Evolutionary conservation across 495 filamentous ascomycete genomes (phyloP), one percentile per base, ranked within the genome.

Genomic region (Podospora pseudopauciseta): DNA sequence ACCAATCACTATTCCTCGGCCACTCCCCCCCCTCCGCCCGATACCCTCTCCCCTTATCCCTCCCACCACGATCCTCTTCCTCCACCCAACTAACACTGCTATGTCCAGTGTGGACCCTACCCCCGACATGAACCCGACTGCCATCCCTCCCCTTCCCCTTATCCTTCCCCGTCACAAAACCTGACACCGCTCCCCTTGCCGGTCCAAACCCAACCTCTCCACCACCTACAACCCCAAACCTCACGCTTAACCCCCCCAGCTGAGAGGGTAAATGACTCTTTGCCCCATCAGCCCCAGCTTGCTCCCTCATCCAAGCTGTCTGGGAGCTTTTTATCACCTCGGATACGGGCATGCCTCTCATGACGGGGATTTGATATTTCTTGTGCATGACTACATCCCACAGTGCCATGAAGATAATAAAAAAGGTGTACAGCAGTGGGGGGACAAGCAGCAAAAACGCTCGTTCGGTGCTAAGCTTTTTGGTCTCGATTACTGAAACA

Each of bases 281-380:
- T 6, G 72, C 75, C 53, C 70, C 72, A 49, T 77, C 75, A 0
- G 71, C 65, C 3, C 57, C 72, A 0, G 69, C 69, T 2, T 68
- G 54, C n/a, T 73, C 72, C 6, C 74, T 57, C 49, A 74, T 20
- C 44, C 64, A 74, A 0, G 19, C n/a, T 30, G 75, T 74, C 67
- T 77, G 75, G 9, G 72, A 26, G 59, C 68, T 72, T 69, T 77
- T 77, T 56, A 74, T 68, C 57, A 74, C 13, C 65, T 77, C 61
- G 65, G 7, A 61, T 9, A 7, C 64, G 30, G 30, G 63, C 16
- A 64, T 58, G 15, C 63, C 27, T 3, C 75, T 70, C 66, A 77
- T 70, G 19, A 77, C 75, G 56, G 75, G 75, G 53, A 77, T 67
- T 49, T 54, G n/a, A 5, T 67, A 58, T 16, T 7, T 5, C 0